Evolutionary conservation across 2,329 filamentous ascomycete species (phyloP), one percentile per base, ranked within the genome.

Genomic region (Magnaporthiopsis incrustans): DNA sequence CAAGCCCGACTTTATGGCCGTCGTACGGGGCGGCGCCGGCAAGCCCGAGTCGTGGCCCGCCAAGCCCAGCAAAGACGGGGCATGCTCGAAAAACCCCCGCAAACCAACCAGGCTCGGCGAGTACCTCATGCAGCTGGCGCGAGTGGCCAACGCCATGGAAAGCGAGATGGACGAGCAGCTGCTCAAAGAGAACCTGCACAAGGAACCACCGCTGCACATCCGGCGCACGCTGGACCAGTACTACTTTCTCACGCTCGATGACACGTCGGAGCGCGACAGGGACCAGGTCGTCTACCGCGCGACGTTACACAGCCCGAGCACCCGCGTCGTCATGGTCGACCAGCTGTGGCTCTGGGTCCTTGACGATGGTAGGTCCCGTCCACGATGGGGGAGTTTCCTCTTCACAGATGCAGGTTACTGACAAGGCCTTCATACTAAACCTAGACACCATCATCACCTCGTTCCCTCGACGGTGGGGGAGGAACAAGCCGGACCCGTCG

Each of bases 221-320:
- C 73, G 80, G 0, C 69, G 80, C 0, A 82, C 79, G 0, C 70
- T 82, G 0, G 79, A 82, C 59, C 79, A 82, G 65, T 76, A 75
- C 0, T 81, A 79, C 64, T 77, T 77, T 57, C 76, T 75, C 72
- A 77, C 74, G 2, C 69, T 78, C 2, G 70, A 73, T 0, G 74
- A 76, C n/a, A 81, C 78, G 0, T 66, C 71, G 4, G 66, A 68
- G 1, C 69, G 79, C 4, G 79, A 82, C 59, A 67, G 70, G 4
- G 77, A 79, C 38, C 78, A 80, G 59, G 77, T 79, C 0, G 72
- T 79, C 1, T 79, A 77, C 57, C 74, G 77, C 0, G 69, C 67
- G 0, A 79, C 6, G 70, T 71, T 18, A 2, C 35, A 18, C 25
- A 66, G 70, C 26, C 72, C 70, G 64, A 62, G 72, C 1, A 65